Percentiles rank a stretch among this genome's conserved stretches.
Conservation (phyloP, 1,139 yeast genomes). For the Taphrina deformans region DNA sequence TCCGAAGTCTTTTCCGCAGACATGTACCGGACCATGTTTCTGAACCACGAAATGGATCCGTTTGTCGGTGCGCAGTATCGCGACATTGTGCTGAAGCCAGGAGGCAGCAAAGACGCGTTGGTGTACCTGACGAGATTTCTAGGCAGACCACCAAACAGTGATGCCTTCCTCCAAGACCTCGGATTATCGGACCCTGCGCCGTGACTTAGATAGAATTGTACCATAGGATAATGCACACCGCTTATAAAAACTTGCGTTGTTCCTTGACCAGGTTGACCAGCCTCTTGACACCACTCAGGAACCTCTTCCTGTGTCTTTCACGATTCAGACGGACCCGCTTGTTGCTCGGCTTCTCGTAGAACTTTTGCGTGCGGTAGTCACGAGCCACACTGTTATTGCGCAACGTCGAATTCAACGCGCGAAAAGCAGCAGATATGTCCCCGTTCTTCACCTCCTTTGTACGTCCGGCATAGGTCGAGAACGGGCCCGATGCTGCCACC, state of each 20-base stretch:
- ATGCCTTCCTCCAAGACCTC: constrained; percentile 67
- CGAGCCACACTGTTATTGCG: constrained; percentile 29
- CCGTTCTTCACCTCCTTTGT: constrained; percentile 23
- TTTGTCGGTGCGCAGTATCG: constrained; percentile 11
- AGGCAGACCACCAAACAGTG: constrained; percentile 73
- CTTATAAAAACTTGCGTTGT: constrained; percentile 20
- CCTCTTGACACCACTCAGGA: constrained; percentile 30
- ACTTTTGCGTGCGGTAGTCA: constrained; percentile 29
- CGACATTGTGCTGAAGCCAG: constrained; percentile 22
- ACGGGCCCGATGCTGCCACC: constrained; percentile 8
- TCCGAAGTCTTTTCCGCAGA: constrained; percentile 84
- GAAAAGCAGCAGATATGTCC: constrained; percentile 23
- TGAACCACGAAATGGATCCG: constrained; percentile 64
- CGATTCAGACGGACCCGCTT: constrained; percentile 34
- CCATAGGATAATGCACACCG: not conserved
- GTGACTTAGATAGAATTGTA: not conserved
- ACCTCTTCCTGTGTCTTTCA: constrained; percentile 35
- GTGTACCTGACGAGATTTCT: constrained; percentile 59
- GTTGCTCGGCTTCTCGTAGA: constrained; percentile 35
- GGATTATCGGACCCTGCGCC: constrained; percentile 44
- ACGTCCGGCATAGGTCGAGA: constrained; percentile 25
- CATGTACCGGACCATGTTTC: constrained; percentile 72
- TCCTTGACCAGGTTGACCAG: constrained; percentile 35
- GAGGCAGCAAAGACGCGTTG: constrained; percentile 21
- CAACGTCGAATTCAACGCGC: constrained; percentile 2